Base-by-base conservation (phyloP, 1,284 basidiomycete genomes). In the Bjerkandera adusta region DNA sequence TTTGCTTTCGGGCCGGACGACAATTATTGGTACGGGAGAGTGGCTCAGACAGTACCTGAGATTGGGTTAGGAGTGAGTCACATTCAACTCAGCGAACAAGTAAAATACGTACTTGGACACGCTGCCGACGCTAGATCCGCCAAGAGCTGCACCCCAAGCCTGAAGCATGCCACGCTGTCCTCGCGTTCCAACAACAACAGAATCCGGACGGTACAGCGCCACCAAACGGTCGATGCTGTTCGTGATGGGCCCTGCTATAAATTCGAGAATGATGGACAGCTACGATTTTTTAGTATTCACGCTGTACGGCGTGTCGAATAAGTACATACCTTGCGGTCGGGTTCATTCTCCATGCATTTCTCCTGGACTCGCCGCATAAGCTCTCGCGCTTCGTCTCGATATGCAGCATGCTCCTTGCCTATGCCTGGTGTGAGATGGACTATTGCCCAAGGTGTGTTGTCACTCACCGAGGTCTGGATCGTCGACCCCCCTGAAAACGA, bases 121-220 rank as follows among this genome's bases (percentile, higher is more conserved):
- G 52, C 82, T 83, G 26, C 84, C 79, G 54, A 87, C 75, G 27
- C 83, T 75, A 32, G 70, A 69, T 51, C 71, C 72, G 50, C 82
- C 77, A 27, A 85, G 70, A 16, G 73, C 81, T 18, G 70, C 75
- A 15, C 79, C 73, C 72, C 75, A 79, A 25, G 72, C 71, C 57
- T 77, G 77, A 52, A 81, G 71, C 68, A 80, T 68, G 30, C 77
- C 75, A 16, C 76, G 71, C 50, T 80, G 75, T 0, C 93, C 95
- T 27, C 90, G 79, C 11, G 92, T 96, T 11, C 96, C 96, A 20
- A 98, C 94, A 13, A 97, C 86, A 45, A 98, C 76, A 1, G 90
- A 92, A 66, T 99, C 95, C 1, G 96, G 96, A 36, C 94, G 84
- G 62, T 99, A 98, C 30, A 98, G 81, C 2, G 93, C 90, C 53